These are phyloP conservation scores for Phycomyces nitens DNA, from an alignment of 192 early-diverging fungal species.

Conservation along the genomic window DNA sequence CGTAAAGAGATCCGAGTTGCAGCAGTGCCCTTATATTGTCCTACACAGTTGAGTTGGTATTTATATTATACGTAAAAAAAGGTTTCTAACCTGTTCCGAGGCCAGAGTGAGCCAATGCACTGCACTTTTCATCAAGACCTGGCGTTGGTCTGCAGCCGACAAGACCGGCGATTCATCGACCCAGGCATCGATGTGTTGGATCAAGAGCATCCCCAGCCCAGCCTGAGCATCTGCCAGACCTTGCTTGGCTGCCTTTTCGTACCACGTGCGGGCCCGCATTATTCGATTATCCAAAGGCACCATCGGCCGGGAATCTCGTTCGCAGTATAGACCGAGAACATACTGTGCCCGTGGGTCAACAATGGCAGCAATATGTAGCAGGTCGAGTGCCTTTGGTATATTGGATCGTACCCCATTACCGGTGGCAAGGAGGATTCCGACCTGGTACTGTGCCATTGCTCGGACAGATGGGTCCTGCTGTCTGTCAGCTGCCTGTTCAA, in stretches of 20 bases:
- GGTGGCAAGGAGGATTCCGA: constrained; percentile 10
- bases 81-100: background rate
- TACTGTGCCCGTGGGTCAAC: constrained; percentile 21
- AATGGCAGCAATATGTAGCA: background rate
- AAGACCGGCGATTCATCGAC: background rate
- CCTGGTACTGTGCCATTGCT: constrained; percentile 19
- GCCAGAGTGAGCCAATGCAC: constrained; percentile 6
- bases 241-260: constrained; percentile 20
- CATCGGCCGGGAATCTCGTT: constrained; percentile 5
- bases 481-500: constrained; percentile 12
- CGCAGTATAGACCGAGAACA: constrained; percentile 22
- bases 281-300: no score
- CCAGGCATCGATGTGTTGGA: constrained; percentile 10
- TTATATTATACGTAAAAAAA: background rate
- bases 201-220: constrained; percentile 16
- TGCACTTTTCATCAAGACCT: background rate
- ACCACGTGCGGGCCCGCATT: constrained; percentile 11
- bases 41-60: constrained; percentile 3
- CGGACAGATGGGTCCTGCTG: no score
- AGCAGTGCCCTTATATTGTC: constrained; percentile 23
- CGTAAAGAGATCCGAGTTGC: constrained; percentile 31
- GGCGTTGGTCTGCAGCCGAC: background rate
- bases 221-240: constrained; percentile 26
- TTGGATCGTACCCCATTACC: constrained; percentile 16
- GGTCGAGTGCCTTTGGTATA: constrained; percentile 16